Percentiles rank a stretch among this genome's conserved stretches.
Conservation (phyloP, 2,329 filamentous ascomycete genomes). For the Helicocarpus griseus region DNA sequence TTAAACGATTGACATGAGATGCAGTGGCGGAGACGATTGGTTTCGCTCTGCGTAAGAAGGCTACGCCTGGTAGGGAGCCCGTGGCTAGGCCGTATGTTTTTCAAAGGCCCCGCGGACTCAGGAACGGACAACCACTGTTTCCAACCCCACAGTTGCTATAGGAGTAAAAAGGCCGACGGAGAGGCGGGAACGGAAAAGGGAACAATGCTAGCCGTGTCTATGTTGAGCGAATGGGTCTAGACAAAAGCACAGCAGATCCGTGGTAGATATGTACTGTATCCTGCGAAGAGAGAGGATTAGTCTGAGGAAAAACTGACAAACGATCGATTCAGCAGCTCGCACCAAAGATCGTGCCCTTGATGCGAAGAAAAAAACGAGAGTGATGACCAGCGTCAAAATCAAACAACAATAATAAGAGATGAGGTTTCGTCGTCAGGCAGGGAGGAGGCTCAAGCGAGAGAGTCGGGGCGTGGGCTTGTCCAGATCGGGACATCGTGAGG, state of each 20-base stretch:
- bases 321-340: background rate
- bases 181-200: background rate
- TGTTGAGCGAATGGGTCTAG: background rate
- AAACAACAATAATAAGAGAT: background rate
- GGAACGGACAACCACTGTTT: background rate
- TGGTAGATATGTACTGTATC: too few relatives aligned
- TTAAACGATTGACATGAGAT: background rate
- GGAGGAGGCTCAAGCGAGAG: background rate
- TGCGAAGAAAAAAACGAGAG: background rate
- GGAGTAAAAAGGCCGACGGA: background rate
- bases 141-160: too few relatives aligned
- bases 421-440: background rate
- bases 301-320: too few relatives aligned
- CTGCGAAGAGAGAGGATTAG: background rate
- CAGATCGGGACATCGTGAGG: background rate
- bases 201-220: background rate
- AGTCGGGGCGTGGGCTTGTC: too few relatives aligned
- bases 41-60: background rate
- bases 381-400: background rate
- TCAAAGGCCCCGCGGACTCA: background rate
- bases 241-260: background rate
- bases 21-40: background rate
- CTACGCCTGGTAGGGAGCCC: background rate
- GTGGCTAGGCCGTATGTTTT: background rate
- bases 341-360: background rate